phyloP scores from a whole-genome alignment of 768 basidiomycete genomes.

The Leucogyrophana mollusca region DNA sequence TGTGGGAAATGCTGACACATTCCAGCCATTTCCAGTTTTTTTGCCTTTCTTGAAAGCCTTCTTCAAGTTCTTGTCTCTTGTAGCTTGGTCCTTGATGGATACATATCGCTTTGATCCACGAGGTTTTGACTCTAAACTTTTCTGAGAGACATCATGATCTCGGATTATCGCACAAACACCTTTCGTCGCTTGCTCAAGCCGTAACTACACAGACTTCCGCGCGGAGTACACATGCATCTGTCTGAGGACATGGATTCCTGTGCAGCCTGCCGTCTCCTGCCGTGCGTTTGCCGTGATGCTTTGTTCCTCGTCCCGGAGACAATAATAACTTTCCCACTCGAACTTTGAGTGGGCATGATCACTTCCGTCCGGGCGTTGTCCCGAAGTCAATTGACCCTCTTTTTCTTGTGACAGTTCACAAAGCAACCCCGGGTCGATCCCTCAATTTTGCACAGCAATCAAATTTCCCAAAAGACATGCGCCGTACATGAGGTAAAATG shows the following conservation, averaged over 20 bases:
- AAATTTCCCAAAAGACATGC: slow-evolving; percentile 15
- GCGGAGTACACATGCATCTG: slow-evolving; percentile 20
- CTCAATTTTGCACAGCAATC: slow-evolving; percentile 18
- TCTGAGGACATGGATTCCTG: too few species aligned
- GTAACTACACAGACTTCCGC: slow-evolving; percentile 7
- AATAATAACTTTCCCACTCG: slow-evolving; percentile 11
- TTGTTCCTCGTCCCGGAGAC: slow-evolving; percentile 14
- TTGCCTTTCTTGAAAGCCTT: too few species aligned
- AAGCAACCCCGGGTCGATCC: slow-evolving; percentile 32
- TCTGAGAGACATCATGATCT: too few species aligned
- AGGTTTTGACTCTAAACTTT: too few species aligned
- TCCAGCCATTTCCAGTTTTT: too few species aligned
- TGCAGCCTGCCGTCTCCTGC: slow-evolving; percentile 2
- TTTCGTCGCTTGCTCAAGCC: too few species aligned
- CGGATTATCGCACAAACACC: too few species aligned
- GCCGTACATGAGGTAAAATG: slow-evolving; percentile 28
- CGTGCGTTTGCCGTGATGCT: slow-evolving; percentile 18
- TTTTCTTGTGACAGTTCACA: slow-evolving; percentile 11
- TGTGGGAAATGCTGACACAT: too few species aligned
- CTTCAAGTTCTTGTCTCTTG: too few species aligned
- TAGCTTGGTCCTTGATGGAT: too few species aligned
- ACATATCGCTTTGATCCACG: too few species aligned
- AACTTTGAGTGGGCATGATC: slow-evolving; percentile 5
- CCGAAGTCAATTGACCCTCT: slow-evolving; percentile 14
- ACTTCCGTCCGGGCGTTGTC: slow-evolving; percentile 11